Conservation (phyloP, 768 basidiomycete genomes). For the Termitomyces eurrhizus region DNA sequence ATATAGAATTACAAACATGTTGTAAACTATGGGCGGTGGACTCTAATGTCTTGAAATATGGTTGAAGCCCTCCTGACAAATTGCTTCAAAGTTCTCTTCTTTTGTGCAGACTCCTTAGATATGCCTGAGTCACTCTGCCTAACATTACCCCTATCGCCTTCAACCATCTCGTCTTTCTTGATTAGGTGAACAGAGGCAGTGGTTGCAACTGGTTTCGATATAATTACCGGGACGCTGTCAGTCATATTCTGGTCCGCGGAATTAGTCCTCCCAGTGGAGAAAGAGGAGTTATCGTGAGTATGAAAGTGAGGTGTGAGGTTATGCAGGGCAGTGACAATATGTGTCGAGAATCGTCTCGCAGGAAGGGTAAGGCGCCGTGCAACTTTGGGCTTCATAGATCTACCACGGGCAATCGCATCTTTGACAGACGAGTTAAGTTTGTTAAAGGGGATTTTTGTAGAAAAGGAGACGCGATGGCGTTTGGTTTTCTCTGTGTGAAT, state of each 20-base stretch:
- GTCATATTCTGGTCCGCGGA: background rate
- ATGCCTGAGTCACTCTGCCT: background rate
- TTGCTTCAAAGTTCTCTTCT: background rate
- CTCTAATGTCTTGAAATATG: background rate
- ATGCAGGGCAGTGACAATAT: background rate
- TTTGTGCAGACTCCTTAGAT: background rate
- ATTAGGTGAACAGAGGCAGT: background rate
- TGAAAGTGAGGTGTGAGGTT: background rate
- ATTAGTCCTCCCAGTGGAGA: background rate
- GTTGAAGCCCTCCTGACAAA: background rate
- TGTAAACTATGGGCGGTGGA: background rate
- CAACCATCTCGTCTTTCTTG: background rate
- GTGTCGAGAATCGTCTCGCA: background rate
- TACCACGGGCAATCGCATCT: background rate
- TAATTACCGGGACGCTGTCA: background rate
- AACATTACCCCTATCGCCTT: background rate
- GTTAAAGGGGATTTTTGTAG: background rate
- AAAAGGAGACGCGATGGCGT: background rate
- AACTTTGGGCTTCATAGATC: background rate
- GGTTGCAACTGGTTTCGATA: background rate
- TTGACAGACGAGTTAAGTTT: background rate
- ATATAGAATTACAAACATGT: background rate
- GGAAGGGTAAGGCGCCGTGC: constrained; percentile 1
- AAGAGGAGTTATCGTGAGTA: background rate
- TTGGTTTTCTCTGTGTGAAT: background rate